Conservation (phyloP, 2,329 filamentous ascomycete genomes). For the Emmonsia crescens region DNA sequence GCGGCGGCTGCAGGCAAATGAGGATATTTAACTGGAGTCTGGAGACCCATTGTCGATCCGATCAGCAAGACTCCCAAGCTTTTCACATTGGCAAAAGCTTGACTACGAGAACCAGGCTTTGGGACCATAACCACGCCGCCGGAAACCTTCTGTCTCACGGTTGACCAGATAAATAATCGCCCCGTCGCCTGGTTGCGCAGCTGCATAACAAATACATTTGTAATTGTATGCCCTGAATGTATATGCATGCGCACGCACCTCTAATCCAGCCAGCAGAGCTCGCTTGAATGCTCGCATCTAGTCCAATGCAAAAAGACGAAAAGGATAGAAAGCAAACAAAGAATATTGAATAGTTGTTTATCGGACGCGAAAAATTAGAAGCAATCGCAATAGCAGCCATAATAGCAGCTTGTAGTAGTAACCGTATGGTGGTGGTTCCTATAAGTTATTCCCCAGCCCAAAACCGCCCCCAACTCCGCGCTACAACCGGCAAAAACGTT, state of each 20-base stretch:
- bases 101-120: not conserved
- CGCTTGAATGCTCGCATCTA: not conserved
- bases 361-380: not conserved
- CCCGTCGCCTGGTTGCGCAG: not conserved
- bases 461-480: not conserved
- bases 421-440: too few relatives aligned
- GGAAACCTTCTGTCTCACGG: not conserved
- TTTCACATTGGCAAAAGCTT: constrained; percentile 7
- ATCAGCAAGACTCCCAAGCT: constrained; percentile 5
- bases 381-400: not conserved
- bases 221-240: not conserved
- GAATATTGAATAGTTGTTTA: not conserved
- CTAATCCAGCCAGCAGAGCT: not conserved
- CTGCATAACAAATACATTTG: not conserved
- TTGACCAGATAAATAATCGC: not conserved
- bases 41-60: constrained; percentile 1
- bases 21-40: too few relatives aligned
- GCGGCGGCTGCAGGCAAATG: not conserved
- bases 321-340: not conserved
- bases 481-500: not conserved
- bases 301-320: not conserved
- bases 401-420: not conserved
- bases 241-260: not conserved
- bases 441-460: too few relatives aligned
- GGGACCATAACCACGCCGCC: constrained; percentile 1